Evolutionary conservation across 305 asterid species (phyloP).

Genomic region (Fraxinus xanthoxyloides): DNA sequence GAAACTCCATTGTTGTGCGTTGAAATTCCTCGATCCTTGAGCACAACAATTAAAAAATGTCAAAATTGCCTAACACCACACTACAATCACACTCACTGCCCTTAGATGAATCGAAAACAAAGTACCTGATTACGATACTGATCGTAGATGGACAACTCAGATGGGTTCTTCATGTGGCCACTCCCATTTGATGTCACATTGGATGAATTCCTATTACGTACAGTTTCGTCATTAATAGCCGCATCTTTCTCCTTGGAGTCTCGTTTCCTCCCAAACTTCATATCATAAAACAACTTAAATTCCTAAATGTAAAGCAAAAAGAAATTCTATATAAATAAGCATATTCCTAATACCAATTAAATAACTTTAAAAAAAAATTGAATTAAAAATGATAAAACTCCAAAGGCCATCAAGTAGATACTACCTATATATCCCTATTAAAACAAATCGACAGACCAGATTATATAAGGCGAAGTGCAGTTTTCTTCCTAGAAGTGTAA

Average conservation of each 20-base stretch:
- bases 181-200: slow-evolving; percentile 41
- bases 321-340: slow-evolving; percentile 34
- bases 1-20: slow-evolving; percentile 50
- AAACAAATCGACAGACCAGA: slow-evolving; percentile 1
- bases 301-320: slow-evolving; percentile 57
- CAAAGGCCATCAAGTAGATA: slow-evolving; percentile 9
- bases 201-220: slow-evolving; percentile 28
- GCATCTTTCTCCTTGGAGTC: slow-evolving; percentile 35
- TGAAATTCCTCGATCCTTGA: slow-evolving; percentile 48
- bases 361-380: not conserved
- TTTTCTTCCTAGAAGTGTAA: not conserved
- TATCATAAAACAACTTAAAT: slow-evolving; percentile 81
- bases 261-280: slow-evolving; percentile 91
- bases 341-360: slow-evolving; percentile 20
- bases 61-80: slow-evolving; percentile 20
- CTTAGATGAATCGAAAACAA: slow-evolving; percentile 14
- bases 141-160: slow-evolving; percentile 78
- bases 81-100: not conserved
- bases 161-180: slow-evolving; percentile 40
- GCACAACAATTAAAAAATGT: slow-evolving; percentile 20
- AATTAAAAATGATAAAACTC: not conserved
- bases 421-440: not conserved
- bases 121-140: slow-evolving; percentile 64
- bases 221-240: slow-evolving; percentile 34
- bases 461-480: not conserved